These are phyloP conservation scores for Aspergillus sclerotialis DNA, from an alignment of 2,329 filamentous ascomycete genomes.

Conservation along the genomic window DNA sequence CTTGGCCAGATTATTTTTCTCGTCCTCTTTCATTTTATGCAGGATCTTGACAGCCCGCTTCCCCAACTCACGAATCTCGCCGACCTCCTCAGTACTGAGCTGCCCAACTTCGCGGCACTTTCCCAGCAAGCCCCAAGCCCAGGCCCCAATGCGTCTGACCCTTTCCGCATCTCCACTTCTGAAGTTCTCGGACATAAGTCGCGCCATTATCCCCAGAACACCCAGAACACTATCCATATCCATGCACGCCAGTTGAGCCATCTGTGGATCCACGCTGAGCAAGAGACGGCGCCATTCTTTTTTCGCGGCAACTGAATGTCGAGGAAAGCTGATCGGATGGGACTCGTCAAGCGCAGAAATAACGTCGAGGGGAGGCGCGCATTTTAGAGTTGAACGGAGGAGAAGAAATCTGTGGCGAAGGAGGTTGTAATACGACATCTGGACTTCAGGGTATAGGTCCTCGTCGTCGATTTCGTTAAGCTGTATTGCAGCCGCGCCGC, in stretches of 20 bases:
- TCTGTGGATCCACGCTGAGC: constrained; percentile 38
- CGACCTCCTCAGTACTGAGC: constrained; percentile 68
- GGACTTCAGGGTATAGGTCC: constrained; percentile 40
- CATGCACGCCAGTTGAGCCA: constrained; percentile 46
- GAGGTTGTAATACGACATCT: constrained; percentile 60
- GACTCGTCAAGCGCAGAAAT: constrained; percentile 48
- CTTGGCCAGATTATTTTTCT: constrained; percentile 26
- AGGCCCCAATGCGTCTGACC: constrained; percentile 63
- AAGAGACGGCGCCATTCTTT: constrained; percentile 49
- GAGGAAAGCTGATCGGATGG: constrained; percentile 47
- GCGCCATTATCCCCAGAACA: constrained; percentile 55
- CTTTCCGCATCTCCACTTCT: constrained; percentile 55
- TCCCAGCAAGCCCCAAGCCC: constrained; percentile 79
- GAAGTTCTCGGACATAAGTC: constrained; percentile 56
- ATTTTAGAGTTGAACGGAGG: constrained; percentile 58
- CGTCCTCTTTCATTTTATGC: constrained; percentile 39
- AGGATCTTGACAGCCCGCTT: constrained; percentile 59
- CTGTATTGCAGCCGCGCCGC: constrained; percentile 24
- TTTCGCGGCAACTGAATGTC: constrained; percentile 46
- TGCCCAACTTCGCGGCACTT: constrained; percentile 67
- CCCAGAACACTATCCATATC: constrained; percentile 58
- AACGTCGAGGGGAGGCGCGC: constrained; percentile 46
- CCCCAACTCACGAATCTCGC: constrained; percentile 69
- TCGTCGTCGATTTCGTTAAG: constrained; percentile 20
- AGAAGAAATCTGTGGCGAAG: constrained; percentile 58